Conservation (phyloP, 2,329 filamentous ascomycete species). For the Coniella vitis region DNA sequence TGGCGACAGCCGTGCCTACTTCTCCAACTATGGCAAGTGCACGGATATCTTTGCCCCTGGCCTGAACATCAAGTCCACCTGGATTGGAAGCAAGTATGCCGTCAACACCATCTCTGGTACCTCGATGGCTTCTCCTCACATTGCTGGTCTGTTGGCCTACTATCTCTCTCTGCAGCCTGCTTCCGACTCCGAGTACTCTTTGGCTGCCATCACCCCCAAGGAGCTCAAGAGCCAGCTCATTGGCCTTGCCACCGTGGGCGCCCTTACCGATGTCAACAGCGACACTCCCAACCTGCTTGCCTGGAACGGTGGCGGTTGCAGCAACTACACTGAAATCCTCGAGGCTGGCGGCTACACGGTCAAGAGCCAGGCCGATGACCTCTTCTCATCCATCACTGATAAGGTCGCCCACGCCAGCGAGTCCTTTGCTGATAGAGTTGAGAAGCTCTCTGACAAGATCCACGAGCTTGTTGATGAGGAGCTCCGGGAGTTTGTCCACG, state of each 20-base stretch:
- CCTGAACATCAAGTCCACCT: conserved; percentile 94
- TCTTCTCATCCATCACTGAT: conserved; percentile 46
- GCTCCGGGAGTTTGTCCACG: conserved; percentile 52
- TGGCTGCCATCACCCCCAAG: conserved; percentile 83
- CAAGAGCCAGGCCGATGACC: conserved; percentile 31
- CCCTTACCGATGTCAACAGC: conserved; percentile 73
- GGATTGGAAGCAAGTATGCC: conserved; percentile 94
- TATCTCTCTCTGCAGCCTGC: conserved; percentile 92
- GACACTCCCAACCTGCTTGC: conserved; percentile 92
- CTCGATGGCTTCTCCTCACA: conserved; percentile 97
- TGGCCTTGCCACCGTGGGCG: conserved; percentile 69
- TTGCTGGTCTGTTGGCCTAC: conserved; percentile 94
- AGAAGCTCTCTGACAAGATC: conserved; percentile 58
- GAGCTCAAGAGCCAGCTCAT: conserved; percentile 90
- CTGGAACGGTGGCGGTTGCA: conserved; percentile 95
- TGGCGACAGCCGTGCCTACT: conserved; percentile 94
- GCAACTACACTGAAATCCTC: conserved; percentile 83
- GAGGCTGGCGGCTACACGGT: conserved; percentile 64
- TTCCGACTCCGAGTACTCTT: conserved; percentile 82
- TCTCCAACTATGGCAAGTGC: conserved; percentile 99
- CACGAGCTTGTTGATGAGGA: conserved; percentile 56
- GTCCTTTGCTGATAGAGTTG: conserved; percentile 47
- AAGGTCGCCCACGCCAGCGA: conserved; percentile 50
- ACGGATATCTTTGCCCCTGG: conserved; percentile 98
- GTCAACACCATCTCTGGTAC: conserved; percentile 99